phyloP scores from a whole-genome alignment of 164 flowering plant genomes.

The Annona cherimola region DNA sequence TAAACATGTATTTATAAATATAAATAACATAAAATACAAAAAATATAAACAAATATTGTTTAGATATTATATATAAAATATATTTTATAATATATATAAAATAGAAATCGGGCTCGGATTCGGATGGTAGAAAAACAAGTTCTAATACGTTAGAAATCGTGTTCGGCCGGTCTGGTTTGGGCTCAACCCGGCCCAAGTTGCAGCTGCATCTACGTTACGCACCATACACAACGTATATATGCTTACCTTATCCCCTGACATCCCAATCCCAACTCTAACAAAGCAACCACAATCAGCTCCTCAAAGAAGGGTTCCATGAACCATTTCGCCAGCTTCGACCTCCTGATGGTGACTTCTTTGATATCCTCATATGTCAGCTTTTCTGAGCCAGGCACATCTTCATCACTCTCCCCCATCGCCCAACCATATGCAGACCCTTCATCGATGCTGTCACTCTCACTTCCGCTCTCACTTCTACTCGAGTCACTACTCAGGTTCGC shows the following conservation, averaged over 20 bases:
- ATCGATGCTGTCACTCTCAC: slow-evolving; percentile 67
- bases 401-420: slow-evolving; percentile 83
- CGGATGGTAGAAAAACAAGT: too few relatives aligned
- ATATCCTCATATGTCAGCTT: slow-evolving; percentile 61
- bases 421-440: slow-evolving; percentile 63
- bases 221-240: slow-evolving; percentile 83
- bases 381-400: slow-evolving; percentile 43
- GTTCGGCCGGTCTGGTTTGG: too few relatives aligned
- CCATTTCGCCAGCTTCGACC: slow-evolving; percentile 90
- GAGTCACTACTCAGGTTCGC: slow-evolving; percentile 57
- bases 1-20: too few relatives aligned
- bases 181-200: too few relatives aligned
- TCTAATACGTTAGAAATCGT: too few relatives aligned
- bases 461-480: slow-evolving; percentile 64
- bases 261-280: slow-evolving; percentile 94
- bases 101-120: too few relatives aligned
- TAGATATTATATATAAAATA: too few relatives aligned
- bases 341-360: slow-evolving; percentile 63
- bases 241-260: slow-evolving; percentile 47
- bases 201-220: slow-evolving; percentile 80
- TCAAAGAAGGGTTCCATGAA: slow-evolving; percentile 97
- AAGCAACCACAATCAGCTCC: slow-evolving; percentile 92
- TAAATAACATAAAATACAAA: too few relatives aligned
- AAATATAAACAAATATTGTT: too few relatives aligned
- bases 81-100: too few relatives aligned